A percentile compares a stretch with the other conserved stretches of the same genome.
Evolutionary conservation across 371 early-diverging fungal species (phyloP).

Genomic region (Mucor velutinosus): DNA sequence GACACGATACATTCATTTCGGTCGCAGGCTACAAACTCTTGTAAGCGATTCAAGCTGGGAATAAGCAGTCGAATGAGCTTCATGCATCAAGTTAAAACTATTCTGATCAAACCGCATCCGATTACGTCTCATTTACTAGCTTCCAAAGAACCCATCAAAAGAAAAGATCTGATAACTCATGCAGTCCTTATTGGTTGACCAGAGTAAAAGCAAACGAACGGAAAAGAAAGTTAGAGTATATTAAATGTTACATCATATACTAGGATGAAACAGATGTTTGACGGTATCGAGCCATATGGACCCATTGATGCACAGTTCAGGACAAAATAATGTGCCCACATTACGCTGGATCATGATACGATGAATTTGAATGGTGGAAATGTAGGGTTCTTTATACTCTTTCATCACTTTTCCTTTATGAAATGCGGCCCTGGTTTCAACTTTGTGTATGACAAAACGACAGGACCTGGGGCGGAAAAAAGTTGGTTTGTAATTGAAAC

Average conservation of each 20-base stretch:
- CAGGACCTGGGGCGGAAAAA: neutral
- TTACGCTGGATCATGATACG: neutral
- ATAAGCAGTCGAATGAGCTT: no score
- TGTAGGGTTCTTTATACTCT: neutral
- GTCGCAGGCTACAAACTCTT: no score
- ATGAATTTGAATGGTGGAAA: neutral
- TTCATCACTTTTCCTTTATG: neutral
- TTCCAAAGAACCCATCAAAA: neutral
- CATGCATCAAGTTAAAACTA: no score
- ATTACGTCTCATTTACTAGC: neutral
- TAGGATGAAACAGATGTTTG: neutral
- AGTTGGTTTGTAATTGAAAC: neutral
- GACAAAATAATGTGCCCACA: neutral
- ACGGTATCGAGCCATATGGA: neutral
- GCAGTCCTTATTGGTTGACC: neutral
- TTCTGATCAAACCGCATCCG: no score
- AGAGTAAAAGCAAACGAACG: neutral
- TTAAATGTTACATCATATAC: neutral
- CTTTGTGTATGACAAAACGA: neutral
- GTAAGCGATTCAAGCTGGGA: no score
- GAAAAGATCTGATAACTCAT: conserved; percentile 2
- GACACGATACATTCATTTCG: no score
- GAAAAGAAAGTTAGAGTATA: neutral
- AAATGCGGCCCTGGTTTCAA: neutral
- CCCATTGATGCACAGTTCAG: neutral